These are phyloP conservation scores for Ceratocystis variospora DNA, from an alignment of 2,329 filamentous ascomycete genomes.

Conservation along the genomic window DNA sequence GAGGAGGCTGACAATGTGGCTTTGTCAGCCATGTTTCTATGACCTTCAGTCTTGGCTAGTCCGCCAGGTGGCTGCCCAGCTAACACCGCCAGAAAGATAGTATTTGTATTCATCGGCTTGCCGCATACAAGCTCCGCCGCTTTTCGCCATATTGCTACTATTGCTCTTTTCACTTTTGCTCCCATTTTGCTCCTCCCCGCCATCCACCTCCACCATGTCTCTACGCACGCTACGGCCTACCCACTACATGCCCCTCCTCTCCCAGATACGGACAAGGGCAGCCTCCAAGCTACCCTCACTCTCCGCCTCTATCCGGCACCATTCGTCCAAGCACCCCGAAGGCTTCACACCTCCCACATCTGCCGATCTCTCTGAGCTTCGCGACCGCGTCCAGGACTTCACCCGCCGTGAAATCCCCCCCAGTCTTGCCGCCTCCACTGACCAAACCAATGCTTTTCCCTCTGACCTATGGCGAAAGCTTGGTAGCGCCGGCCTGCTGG, in stretches of 20 bases:
- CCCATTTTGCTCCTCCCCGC: not conserved
- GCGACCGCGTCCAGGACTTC: slow-evolving; percentile 79
- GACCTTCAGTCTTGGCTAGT: not conserved
- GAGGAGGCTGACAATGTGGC: not conserved
- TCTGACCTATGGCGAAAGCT: slow-evolving; percentile 86
- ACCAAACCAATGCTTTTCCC: slow-evolving; percentile 77
- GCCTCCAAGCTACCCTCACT: slow-evolving; percentile 18
- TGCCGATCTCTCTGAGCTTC: slow-evolving; percentile 64
- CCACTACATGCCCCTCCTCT: slow-evolving; percentile 17
- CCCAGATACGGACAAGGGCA: slow-evolving; percentile 1
- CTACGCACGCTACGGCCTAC: not conserved
- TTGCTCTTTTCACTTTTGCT: not conserved
- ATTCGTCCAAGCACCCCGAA: slow-evolving; percentile 47
- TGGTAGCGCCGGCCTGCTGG: slow-evolving; percentile 79
- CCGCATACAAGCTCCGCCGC: too few species aligned
- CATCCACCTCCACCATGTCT: not conserved
- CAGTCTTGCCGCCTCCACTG: slow-evolving; percentile 68
- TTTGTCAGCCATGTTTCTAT: not conserved
- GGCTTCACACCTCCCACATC: slow-evolving; percentile 55
- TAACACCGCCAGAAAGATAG: not conserved
- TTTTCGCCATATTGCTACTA: not conserved
- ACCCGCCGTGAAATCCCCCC: slow-evolving; percentile 74
- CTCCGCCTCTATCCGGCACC: slow-evolving; percentile 29
- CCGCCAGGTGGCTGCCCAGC: not conserved
- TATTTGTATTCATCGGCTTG: too few species aligned